phyloP scores from a whole-genome alignment of 345 rosid genomes.

The Corymbia maculata region DNA sequence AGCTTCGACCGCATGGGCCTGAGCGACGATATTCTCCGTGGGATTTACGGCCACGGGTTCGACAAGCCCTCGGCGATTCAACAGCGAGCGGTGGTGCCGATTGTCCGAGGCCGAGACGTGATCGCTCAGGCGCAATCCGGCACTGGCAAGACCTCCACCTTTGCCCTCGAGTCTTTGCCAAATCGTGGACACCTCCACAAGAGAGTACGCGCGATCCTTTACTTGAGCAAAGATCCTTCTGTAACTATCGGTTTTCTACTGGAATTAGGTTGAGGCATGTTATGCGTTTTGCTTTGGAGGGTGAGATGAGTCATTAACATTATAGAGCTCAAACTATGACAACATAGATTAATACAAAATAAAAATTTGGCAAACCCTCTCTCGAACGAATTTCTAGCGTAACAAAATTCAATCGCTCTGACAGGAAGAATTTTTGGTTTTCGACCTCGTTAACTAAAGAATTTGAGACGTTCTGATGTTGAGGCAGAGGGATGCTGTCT shows the following conservation, averaged over 20 bases:
- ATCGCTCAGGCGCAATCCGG: slow-evolving; percentile 31
- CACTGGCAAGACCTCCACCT: no score
- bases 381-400: neutral
- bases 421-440: neutral
- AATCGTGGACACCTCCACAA: slow-evolving; percentile 31
- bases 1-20: neutral
- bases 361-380: neutral
- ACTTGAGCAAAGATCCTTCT: neutral
- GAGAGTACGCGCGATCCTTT: slow-evolving; percentile 45
- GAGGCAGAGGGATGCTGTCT: neutral
- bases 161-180: no score
- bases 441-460: neutral
- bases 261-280: neutral
- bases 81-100: slow-evolving; percentile 37
- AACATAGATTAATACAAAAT: neutral
- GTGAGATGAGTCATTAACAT: neutral
- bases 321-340: neutral
- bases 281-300: neutral
- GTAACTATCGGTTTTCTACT: neutral
- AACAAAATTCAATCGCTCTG: neutral
- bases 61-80: neutral
- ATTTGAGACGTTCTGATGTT: neutral
- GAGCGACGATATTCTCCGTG: neutral
- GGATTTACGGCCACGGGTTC: neutral
- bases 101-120: slow-evolving; percentile 77